Evolutionary conservation across 352 stramenopile genomes (phyloP), one percentile per base, ranked within the genome.

Genomic region (Globisporangium spiculum): DNA sequence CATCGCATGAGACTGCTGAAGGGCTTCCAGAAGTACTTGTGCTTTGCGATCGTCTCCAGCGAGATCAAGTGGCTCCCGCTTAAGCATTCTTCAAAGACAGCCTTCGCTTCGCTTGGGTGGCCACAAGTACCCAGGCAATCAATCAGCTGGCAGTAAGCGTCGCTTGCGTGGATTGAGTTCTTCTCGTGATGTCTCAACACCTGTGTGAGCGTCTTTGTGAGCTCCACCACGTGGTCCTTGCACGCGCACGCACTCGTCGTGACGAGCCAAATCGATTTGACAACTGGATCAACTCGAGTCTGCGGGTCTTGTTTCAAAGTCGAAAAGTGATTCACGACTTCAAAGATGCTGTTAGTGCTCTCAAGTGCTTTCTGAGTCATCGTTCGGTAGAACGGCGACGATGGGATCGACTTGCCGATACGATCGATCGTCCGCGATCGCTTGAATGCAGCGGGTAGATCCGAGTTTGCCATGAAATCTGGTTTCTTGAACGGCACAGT

Each of bases 61-160:
- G 72, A 75, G 6, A 75, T 18, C 10, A 83, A 41, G 26, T 66
- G 50, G 38, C 69, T 73, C 14, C 65, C 70, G 12, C 74, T 72
- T 9, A 88, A 55, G 24, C 74, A 88, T 38, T 83, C 78, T 58
- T 83, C 74, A 30, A 85, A 86, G n/a, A 84, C 75, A 10, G 72
- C 70, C 57, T 85, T 83, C 27, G 77, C 72, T 48, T 88, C 80
- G 30, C 74, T 75, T 5, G 73, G 61, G 46, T 86, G 80, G 1
- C 72, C 67, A 22, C 80, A 88, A 18, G 56, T 26, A 12, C 68
- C 66, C 4, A 88, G 65, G 12, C 63, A 68, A 16, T 78, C 56
- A n/a, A 88, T 88, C 6, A 88, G 69, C 12, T 66, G 68, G 24
- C 77, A 79, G 56, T 83, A 84, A 1, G 66, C 70, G 3, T 74